Evolutionary conservation across 2,329 filamentous ascomycete species (phyloP).

Genomic region (Aspergillus sp.): DNA sequence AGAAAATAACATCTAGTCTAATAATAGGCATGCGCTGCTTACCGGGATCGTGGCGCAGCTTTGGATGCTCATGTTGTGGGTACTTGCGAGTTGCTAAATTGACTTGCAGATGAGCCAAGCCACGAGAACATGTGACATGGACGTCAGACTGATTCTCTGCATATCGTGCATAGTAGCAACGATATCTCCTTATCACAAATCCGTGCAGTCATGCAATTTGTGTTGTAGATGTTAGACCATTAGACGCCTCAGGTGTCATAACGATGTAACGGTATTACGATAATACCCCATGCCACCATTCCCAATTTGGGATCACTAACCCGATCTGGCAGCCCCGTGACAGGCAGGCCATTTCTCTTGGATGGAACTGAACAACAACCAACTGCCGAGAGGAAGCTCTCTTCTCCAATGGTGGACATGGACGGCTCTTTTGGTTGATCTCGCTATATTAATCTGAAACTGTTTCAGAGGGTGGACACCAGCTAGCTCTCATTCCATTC

Average conservation of each 20-base stretch:
- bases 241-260: not conserved
- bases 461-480: not conserved
- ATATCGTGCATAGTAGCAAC: not conserved
- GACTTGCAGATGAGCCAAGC: not conserved
- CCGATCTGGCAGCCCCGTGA: not conserved
- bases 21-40: not conserved
- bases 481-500: not conserved
- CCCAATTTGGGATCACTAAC: not conserved
- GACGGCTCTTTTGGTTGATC: not conserved
- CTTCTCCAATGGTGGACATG: not conserved
- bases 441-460: constrained; percentile 1
- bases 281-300: not conserved
- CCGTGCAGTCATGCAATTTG: no score
- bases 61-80: not conserved
- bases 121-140: not conserved
- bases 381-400: not conserved
- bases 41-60: not conserved
- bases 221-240: not conserved
- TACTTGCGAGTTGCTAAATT: not conserved
- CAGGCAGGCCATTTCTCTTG: not conserved
- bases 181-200: not conserved
- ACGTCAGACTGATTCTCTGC: not conserved
- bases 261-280: not conserved
- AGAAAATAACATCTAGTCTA: not conserved
- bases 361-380: not conserved